Conservation (phyloP, 169 alveolate species). For the Cytauxzoon felis region DNA sequence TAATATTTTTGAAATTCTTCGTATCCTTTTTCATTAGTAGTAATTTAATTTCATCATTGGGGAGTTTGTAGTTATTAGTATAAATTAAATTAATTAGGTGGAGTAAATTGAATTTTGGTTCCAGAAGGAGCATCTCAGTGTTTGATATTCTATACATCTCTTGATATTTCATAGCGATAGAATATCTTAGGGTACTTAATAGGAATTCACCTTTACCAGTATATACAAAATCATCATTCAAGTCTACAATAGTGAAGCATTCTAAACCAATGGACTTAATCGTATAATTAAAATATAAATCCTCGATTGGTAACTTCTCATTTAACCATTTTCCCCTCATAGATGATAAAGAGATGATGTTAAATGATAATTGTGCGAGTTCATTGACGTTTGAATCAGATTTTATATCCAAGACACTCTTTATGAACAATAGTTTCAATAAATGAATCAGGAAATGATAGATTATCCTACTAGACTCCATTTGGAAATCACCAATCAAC, state of each 20-base stretch:
- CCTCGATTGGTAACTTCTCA: too few species aligned
- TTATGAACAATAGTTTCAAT: slow-evolving; percentile 36
- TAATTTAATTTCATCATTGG: slow-evolving; percentile 18
- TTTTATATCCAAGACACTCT: slow-evolving; percentile 30
- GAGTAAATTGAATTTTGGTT: slow-evolving; percentile 22
- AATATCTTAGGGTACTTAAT: slow-evolving; percentile 47
- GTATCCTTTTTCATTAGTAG: slow-evolving; percentile 15
- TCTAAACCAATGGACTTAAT: neutral
- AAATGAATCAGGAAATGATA: slow-evolving; percentile 30
- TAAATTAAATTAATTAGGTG: slow-evolving; percentile 24
- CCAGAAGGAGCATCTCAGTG: slow-evolving; percentile 25
- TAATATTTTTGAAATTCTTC: neutral
- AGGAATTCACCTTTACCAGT: slow-evolving; percentile 16
- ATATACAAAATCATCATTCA: slow-evolving; percentile 2
- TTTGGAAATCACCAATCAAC: slow-evolving; percentile 48
- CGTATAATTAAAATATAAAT: neutral
- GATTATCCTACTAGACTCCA: slow-evolving; percentile 23
- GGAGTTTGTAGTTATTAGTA: slow-evolving; percentile 19
- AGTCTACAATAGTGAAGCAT: neutral
- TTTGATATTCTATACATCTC: slow-evolving; percentile 23
- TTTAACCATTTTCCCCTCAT: too few species aligned
- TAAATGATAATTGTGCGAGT: too few species aligned
- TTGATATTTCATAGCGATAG: slow-evolving; percentile 47
- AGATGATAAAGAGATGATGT: too few species aligned
- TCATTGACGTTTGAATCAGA: slow-evolving; percentile 17